Evolutionary conservation across 768 basidiomycete species (phyloP).

Genomic region (Cyclocybe aegerita): DNA sequence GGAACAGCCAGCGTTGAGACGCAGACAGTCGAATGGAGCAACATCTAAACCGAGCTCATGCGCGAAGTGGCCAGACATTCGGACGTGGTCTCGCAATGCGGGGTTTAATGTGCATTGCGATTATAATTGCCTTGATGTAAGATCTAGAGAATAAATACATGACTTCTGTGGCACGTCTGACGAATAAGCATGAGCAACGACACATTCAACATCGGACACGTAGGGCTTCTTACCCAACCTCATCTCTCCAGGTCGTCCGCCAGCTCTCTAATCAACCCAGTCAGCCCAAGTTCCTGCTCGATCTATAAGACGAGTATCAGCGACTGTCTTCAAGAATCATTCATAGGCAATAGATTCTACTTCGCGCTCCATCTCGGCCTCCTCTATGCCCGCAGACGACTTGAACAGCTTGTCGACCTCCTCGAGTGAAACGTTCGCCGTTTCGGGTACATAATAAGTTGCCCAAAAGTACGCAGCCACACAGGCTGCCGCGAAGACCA

Average conservation of each 20-base stretch:
- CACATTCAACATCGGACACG: too few species aligned
- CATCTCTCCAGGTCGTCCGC: slow-evolving; percentile 10
- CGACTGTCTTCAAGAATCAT: neutral
- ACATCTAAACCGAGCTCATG: too few species aligned
- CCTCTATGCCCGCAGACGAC: slow-evolving; percentile 56
- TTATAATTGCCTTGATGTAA: too few species aligned
- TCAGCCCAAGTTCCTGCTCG: slow-evolving; percentile 54
- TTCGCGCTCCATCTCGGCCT: slow-evolving; percentile 48
- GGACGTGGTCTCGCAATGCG: too few species aligned
- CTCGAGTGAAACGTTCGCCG: slow-evolving; percentile 72
- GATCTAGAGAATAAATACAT: too few species aligned
- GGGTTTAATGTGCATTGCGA: too few species aligned
- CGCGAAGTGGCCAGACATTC: too few species aligned
- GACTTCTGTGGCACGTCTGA: too few species aligned
- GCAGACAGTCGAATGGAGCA: too few species aligned
- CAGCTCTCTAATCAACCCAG: slow-evolving; percentile 41
- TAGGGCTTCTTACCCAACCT: too few species aligned
- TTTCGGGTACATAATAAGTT: slow-evolving; percentile 70
- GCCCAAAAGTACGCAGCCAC: slow-evolving; percentile 71
- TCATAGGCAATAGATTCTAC: slow-evolving; percentile 32
- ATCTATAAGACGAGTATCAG: slow-evolving; percentile 38
- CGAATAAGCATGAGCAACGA: too few species aligned
- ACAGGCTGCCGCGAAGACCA: slow-evolving; percentile 64
- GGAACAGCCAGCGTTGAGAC: too few species aligned
- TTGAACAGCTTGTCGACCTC: slow-evolving; percentile 73